Evolutionary conservation across 2,329 filamentous ascomycete species (phyloP), one percentile per base, ranked within the genome.

Genomic region (Cryphonectria carpinicola): DNA sequence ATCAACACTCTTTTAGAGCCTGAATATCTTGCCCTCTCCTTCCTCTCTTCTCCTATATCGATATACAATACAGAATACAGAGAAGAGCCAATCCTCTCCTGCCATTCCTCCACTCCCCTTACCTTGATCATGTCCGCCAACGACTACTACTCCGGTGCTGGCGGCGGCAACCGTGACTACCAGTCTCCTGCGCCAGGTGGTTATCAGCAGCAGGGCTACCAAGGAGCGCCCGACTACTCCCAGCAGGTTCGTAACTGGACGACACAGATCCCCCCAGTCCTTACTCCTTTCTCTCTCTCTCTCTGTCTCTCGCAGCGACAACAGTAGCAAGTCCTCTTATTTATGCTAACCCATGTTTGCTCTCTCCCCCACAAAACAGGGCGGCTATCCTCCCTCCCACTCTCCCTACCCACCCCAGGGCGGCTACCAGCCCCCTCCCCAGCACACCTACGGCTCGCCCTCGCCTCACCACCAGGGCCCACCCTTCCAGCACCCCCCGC

Each of bases 381-480:
- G 61, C 25, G 65, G 5, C 62, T 74, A 70, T 68, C 68, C 32
- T 63, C 70, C 52, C 67, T 71, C 69, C 46, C 74, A 75, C 56
- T 68, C 64, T 19, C 63, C 64, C 60, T 68, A 69, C 62, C 49
- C 28, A 17, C 62, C 68, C 19, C 74, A 74, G 66, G 71, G 72
- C 28, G 71, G 71, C 52, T 75, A 75, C 65, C 74, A 75, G 41
- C 74, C 74, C 4, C 71, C 72, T 68, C 71, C 65, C 70, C 71
- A 70, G 46, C 68, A 73, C 25, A 65, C 66, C 56, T 74, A 77
- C 39, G 70, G 74, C 52, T 74, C 76, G 67, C 75, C 75, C 6
- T 70, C 73, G 64, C 78, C 76, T 68, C n/a, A 56, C 52, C 52
- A 56, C 52, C 52, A 56, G 52, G 52, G 52, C n/a, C 52, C 52